A percentile compares a stretch with the other conserved stretches of the same genome.
phyloP scores from a whole-genome alignment of 108 stramenopile genomes.

The Licmophora abbreviata region DNA sequence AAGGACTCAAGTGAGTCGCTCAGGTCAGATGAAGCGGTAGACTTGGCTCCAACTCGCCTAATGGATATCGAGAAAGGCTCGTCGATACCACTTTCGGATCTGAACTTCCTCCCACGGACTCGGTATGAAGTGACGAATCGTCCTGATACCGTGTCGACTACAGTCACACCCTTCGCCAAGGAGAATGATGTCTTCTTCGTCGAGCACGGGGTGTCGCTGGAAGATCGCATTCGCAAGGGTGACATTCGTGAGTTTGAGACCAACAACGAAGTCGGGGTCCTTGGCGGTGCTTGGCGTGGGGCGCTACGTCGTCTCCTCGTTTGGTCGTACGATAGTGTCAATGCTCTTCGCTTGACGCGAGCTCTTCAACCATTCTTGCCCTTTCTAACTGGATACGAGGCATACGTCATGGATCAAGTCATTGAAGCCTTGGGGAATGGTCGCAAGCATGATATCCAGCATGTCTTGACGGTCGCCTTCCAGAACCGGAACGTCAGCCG shows the following conservation, averaged over 20 bases:
- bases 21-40: too few species aligned
- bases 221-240: slow-evolving; percentile 1
- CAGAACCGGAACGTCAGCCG: slow-evolving; percentile 24
- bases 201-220: neutral
- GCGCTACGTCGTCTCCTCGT: slow-evolving; percentile 11
- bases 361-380: slow-evolving; percentile 20
- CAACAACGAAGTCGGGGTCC: slow-evolving; percentile 8
- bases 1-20: too few species aligned
- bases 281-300: slow-evolving; percentile 14
- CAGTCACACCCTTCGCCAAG: neutral
- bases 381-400: slow-evolving; percentile 21
- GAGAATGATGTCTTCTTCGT: neutral
- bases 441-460: slow-evolving; percentile 5
- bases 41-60: slow-evolving; percentile 22
- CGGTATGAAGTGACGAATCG: slow-evolving; percentile 11
- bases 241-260: slow-evolving; percentile 13
- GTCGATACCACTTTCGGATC: slow-evolving; percentile 13
- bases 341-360: slow-evolving; percentile 13
- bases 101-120: neutral
- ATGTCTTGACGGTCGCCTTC: slow-evolving; percentile 18
- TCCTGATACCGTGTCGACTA: slow-evolving; percentile 7
- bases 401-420: slow-evolving; percentile 18
- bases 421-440: slow-evolving; percentile 19
- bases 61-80: slow-evolving; percentile 24
- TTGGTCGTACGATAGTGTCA: slow-evolving; percentile 12